phyloP scores from a whole-genome alignment of 495 filamentous ascomycete species.

The Coniosporium apollinis region DNA sequence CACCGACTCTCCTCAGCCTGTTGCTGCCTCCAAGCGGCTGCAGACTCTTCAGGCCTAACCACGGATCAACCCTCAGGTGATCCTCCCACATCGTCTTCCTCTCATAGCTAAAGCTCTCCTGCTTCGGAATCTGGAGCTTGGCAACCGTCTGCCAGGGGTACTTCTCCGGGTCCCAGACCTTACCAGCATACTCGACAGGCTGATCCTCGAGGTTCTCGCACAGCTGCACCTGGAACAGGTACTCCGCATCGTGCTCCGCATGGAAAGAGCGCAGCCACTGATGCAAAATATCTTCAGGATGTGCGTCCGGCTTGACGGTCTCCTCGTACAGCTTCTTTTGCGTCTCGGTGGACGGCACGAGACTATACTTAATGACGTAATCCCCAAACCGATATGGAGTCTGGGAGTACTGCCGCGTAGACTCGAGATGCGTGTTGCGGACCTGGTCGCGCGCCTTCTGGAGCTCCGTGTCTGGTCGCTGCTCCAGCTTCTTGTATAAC shows the following conservation, averaged over 20 bases:
- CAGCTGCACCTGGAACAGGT: conserved; percentile 30
- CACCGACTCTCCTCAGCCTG: conserved; percentile 25
- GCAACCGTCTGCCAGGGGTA: conserved; percentile 34
- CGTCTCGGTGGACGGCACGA: conserved; percentile 26
- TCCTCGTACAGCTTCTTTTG: conserved; percentile 27
- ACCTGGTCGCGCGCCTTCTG: conserved; percentile 26
- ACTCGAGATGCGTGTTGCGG: conserved; percentile 25
- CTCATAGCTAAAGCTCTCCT: conserved; percentile 28
- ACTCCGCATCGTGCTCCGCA: conserved; percentile 27
- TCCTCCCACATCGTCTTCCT: conserved; percentile 31
- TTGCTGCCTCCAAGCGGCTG: conserved; percentile 30
- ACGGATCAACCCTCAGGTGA: conserved; percentile 29
- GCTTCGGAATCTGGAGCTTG: conserved; percentile 26
- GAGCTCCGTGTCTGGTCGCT: conserved; percentile 25
- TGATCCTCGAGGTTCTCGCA: conserved; percentile 31
- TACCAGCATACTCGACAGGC: conserved; percentile 32
- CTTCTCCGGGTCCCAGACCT: conserved; percentile 31
- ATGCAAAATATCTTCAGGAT: conserved; percentile 25
- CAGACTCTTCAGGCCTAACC: conserved; percentile 27
- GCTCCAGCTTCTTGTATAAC: conserved; percentile 27
- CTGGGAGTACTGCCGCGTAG: conserved; percentile 31
- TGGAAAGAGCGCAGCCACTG: conserved; percentile 29
- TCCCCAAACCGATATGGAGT: conserved; percentile 32
- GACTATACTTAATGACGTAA: conserved; percentile 31
- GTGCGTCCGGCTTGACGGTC: conserved; percentile 23